phyloP scores from a whole-genome alignment of 768 basidiomycete genomes.

The Tulasnella calospora region DNA sequence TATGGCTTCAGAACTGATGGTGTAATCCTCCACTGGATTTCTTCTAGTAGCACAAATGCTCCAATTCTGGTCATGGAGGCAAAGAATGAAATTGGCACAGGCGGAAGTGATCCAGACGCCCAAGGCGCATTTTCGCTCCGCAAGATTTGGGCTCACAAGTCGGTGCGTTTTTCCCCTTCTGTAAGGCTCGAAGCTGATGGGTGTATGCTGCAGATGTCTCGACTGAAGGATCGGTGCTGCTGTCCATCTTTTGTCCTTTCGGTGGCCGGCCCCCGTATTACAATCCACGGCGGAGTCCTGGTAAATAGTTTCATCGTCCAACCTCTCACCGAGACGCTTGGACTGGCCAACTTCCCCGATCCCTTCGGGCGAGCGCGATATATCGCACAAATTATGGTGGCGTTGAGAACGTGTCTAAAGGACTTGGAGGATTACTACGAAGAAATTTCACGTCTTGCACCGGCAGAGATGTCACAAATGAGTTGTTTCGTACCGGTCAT shows the following conservation, averaged over 20 bases:
- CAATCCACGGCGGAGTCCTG: constrained; percentile 36
- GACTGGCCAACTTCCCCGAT: constrained; percentile 6
- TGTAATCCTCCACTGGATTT: neutral
- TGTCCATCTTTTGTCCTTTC: constrained; percentile 37
- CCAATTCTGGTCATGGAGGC: constrained; percentile 14
- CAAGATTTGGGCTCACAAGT: constrained; percentile 10
- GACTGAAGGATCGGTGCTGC: constrained; percentile 30
- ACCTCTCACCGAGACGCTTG: constrained; percentile 35
- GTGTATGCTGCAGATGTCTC: neutral
- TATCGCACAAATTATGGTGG: constrained; percentile 3
- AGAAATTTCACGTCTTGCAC: neutral
- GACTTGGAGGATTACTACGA: neutral
- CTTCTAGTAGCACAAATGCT: no score
- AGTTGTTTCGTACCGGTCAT: neutral
- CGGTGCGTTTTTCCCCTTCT: neutral
- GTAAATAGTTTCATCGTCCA: constrained; percentile 36
- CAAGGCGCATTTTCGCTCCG: constrained; percentile 9
- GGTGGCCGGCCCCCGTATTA: constrained; percentile 35
- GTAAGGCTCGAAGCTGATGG: neutral
- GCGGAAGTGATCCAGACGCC: constrained; percentile 16
- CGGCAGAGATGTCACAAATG: neutral
- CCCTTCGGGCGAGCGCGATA: neutral
- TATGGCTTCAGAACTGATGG: neutral
- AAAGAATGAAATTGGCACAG: constrained; percentile 25
- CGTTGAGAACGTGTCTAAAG: neutral